Base-by-base conservation (phyloP, 2,329 filamentous ascomycete species). In the Colletotrichum godetiae region DNA sequence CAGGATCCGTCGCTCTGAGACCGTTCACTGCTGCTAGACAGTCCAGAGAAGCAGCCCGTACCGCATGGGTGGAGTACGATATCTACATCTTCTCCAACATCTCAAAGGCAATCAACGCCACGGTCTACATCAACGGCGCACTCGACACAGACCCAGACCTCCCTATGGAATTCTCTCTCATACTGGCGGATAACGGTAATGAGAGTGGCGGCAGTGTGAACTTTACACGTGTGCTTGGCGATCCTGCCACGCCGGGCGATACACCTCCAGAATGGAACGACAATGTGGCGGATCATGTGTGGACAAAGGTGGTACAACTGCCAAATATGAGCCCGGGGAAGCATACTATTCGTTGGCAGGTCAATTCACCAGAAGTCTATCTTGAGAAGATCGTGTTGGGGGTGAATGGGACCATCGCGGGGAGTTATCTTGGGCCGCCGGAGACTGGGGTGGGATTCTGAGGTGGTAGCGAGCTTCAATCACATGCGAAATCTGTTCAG, bases 141-240 rank as follows among this genome's bases (percentile, higher is more conserved):
- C 81, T 88, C 7, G 88, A 89, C 75, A 84, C 86, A 19, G 84
- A 87, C 72, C 87, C 88, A 1, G 79, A 81, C 42, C 79, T 82
- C 0, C 85, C 82, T 1, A 84, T 89, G 75, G 81, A 80, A 5
- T 89, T 87, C 74, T 85, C 87, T 4, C 81, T 88, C 5, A 81
- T 83, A 2, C 76, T 89, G 11, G 84, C 8, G 5, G 37, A 24
- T 3, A 49, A 42, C 3, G 22, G 22, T 10, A 27, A 86, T 67
- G 80, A 84, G 49, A 78, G 58, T 19, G 1, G 80, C 6, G 1
- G 80, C 10, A 77, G 82, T 42, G 78, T 74, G 1, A 77, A 78
- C n/a, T 78, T 76, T 46, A 76, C 76, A 0, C 72, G 78, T 3
- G 63, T 81, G 7, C 72, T 85, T 2, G 79, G 84, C 3, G 80